A percentile compares a stretch with the other conserved stretches of the same genome.
These are phyloP conservation scores for Epichloe aotearoae DNA, from an alignment of 2,329 filamentous ascomycete species.

Conservation along the genomic window DNA sequence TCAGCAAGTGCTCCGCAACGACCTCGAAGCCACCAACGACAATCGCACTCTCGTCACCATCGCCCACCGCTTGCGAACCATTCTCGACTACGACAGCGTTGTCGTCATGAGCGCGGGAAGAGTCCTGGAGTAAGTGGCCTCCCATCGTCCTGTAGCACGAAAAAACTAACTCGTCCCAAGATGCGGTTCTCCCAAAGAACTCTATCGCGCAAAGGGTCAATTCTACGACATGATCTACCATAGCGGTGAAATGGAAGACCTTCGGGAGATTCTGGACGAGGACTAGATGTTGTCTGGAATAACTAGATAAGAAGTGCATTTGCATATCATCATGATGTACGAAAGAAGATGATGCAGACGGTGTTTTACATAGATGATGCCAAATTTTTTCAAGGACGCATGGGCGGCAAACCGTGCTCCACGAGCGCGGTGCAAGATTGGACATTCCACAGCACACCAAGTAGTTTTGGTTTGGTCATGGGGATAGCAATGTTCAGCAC, in stretches of 20 bases:
- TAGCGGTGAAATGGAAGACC: constrained; percentile 37
- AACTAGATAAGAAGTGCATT: not conserved
- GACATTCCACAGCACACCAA: too few relatives aligned
- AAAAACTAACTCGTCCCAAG: constrained; percentile 13
- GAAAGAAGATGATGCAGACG: not conserved
- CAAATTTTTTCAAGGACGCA: too few relatives aligned
- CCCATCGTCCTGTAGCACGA: not conserved
- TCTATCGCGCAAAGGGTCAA: constrained; percentile 30
- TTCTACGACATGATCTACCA: constrained; percentile 44
- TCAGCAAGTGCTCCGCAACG: constrained; percentile 36
- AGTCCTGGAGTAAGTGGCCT: constrained; percentile 31
- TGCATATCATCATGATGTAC: not conserved
- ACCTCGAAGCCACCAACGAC: constrained; percentile 29
- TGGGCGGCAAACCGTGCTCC: too few relatives aligned
- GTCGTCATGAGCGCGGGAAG: constrained; percentile 42
- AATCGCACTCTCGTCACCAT: constrained; percentile 43
- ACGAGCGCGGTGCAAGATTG: too few relatives aligned
- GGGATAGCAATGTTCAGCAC: too few relatives aligned
- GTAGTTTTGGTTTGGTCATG: too few relatives aligned
- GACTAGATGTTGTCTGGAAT: not conserved
- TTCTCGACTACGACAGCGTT: constrained; percentile 46
- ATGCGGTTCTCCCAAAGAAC: constrained; percentile 31
- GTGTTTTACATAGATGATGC: not conserved
- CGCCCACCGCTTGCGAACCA: constrained; percentile 43
- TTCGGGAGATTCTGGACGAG: constrained; percentile 22